Evolutionary conservation across 2,329 filamentous ascomycete genomes (phyloP).

Genomic region (Pleochaeta shiraiana): DNA sequence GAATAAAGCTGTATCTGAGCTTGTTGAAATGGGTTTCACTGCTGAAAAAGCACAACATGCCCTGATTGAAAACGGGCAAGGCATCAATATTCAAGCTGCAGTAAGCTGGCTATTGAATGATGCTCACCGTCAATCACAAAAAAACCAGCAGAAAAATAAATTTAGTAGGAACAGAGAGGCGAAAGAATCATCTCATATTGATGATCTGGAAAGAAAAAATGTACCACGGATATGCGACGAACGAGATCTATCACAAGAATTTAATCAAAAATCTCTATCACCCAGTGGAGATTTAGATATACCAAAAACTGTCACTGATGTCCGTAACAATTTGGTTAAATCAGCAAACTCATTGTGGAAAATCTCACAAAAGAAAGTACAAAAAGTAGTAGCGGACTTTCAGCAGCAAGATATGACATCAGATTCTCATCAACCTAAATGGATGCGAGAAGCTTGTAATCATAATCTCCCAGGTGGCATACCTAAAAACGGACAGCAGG

Average conservation of each 20-base stretch:
- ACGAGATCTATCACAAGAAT: constrained; percentile 24
- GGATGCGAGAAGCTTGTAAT: constrained; percentile 58
- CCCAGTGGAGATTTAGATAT: constrained; percentile 47
- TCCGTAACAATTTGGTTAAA: constrained; percentile 73
- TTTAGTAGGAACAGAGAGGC: constrained; percentile 9
- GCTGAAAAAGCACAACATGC: constrained; percentile 64
- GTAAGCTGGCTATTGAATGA: constrained; percentile 81
- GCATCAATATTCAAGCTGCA: constrained; percentile 63
- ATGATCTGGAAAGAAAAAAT: constrained; percentile 13
- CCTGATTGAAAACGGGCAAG: constrained; percentile 57
- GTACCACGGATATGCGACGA: constrained; percentile 29
- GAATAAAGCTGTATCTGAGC: constrained; percentile 63
- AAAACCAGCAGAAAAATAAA: constrained; percentile 33
- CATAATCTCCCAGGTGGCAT: constrained; percentile 20
- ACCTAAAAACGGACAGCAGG: constrained; percentile 16
- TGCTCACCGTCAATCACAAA: constrained; percentile 64
- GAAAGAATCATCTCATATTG: constrained; percentile 8
- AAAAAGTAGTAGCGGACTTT: constrained; percentile 80
- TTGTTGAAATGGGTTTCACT: constrained; percentile 90
- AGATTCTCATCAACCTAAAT: constrained; percentile 69
- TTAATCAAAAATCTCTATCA: constrained; percentile 30
- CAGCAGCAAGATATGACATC: constrained; percentile 34
- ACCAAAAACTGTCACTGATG: constrained; percentile 56
- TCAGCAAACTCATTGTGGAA: constrained; percentile 94
- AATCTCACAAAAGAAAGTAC: constrained; percentile 74